Base-by-base conservation (phyloP, 768 basidiomycete species). In the Podaxis pistillaris region DNA sequence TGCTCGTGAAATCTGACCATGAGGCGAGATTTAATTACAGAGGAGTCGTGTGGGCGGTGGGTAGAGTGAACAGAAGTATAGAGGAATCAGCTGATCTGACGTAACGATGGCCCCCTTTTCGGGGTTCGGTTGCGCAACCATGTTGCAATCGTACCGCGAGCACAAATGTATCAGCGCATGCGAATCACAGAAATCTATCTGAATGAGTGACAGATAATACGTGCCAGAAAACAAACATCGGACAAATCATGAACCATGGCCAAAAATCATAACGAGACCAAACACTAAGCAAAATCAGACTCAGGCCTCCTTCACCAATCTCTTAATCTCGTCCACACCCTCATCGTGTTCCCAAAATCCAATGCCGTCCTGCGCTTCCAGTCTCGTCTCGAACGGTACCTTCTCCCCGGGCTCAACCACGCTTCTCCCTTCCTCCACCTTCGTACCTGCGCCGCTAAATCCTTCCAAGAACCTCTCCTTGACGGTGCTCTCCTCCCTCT, bases 261-360 rank as follows among this genome's bases (percentile, higher is more conserved):
- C 33, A 33, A 33, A 33, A 33, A 33, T 8, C 30, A 9, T 33
- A 46, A 17, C 44, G 5, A 19, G 44, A 7, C 4, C 8, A 52
- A 22, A 38, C n/a, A 37, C 9, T 2, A 36, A 19, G 30, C n/a
- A 19, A 33, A 49, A 5, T 19, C 13, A 26, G 24, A 51, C 54
- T 68, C 63, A 86, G 8, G 73, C 81, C 64, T 89, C 86, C 73
- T 92, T 92, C 62, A 81, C 80, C 4, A 82, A 78, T 68, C 85
- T 83, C 60, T 76, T 78, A 67, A 92, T 90, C 75, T 93, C 90
- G 55, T 88, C 86, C 56, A 86, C 63, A 2, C 90, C 91, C 64
- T 92, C 90, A 68, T 93, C 90, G 56, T 81, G 79, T 37, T 79
- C 78, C 90, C 91, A 92, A 69, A 91, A 92, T 4, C 70, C 72